Evolutionary conservation across 2,329 filamentous ascomycete genomes (phyloP).

Genomic region (Fusarium tupiense): DNA sequence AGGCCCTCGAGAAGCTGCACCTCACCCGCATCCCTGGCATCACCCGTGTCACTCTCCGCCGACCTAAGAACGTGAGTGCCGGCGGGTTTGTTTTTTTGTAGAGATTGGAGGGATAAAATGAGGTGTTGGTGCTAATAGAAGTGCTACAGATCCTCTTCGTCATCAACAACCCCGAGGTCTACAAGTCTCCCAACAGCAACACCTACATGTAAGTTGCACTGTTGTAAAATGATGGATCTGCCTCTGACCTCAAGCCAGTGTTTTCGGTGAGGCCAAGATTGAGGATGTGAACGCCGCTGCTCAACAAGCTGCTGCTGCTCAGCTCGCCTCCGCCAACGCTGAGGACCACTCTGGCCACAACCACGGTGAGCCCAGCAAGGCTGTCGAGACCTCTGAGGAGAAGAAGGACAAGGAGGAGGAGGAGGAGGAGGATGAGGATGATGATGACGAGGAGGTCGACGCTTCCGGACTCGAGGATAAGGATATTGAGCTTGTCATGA

Average conservation of each 20-base stretch:
- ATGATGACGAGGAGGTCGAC: conserved; percentile 95
- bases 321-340: conserved; percentile 79
- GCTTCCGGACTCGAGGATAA: conserved; percentile 95
- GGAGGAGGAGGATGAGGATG: conserved; percentile 86
- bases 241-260: conserved; percentile 63
- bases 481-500: conserved; percentile 99
- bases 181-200: conserved; percentile 99
- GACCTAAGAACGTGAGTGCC: conserved; percentile 95
- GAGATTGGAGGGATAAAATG: conserved; percentile 12
- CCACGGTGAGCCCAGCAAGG: conserved; percentile 74
- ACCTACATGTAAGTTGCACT: conserved; percentile 91
- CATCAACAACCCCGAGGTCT: conserved; percentile 99
- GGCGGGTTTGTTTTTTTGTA: neutral
- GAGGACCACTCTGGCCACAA: conserved; percentile 76
- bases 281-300: conserved; percentile 99
- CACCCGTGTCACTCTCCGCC: conserved; percentile 95
- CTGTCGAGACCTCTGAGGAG: conserved; percentile 68
- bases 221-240: neutral
- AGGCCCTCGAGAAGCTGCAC: conserved; percentile 98
- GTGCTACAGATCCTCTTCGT: conserved; percentile 90
- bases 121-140: conserved; percentile 36
- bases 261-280: conserved; percentile 99
- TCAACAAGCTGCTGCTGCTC: conserved; percentile 93
- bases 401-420: conserved; percentile 87
- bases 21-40: conserved; percentile 96